phyloP scores from a whole-genome alignment of 345 rosid genomes.

The Populus alba region DNA sequence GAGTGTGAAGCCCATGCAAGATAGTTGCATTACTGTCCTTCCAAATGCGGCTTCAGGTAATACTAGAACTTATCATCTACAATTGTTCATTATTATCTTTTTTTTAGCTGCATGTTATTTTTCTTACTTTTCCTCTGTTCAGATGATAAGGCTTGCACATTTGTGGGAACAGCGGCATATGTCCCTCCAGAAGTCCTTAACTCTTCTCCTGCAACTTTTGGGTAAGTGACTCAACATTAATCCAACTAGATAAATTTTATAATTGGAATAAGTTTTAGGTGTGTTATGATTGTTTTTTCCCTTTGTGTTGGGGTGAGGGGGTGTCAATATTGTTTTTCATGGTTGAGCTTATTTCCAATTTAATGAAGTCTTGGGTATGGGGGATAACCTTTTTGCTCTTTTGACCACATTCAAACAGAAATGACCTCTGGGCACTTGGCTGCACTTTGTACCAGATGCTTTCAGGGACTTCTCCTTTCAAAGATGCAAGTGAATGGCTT shows the following conservation, averaged over 20 bases:
- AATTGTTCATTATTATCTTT: background rate
- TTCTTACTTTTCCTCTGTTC: constrained; percentile 16
- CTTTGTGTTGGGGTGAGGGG: background rate
- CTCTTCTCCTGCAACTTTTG: constrained; percentile 97
- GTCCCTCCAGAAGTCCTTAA: constrained; percentile 98
- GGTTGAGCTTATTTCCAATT: background rate
- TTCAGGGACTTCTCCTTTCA: constrained; percentile 97
- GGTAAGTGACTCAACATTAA: constrained; percentile 44
- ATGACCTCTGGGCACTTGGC: constrained; percentile 99
- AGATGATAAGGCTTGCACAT: constrained; percentile 95
- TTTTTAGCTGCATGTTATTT: background rate
- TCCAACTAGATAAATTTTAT: background rate
- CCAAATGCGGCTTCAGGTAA: constrained; percentile 94
- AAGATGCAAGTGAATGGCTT: constrained; percentile 98
- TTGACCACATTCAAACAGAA: constrained; percentile 60
- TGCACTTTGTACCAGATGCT: constrained; percentile 99
- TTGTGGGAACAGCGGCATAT: constrained; percentile 98
- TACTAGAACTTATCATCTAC: constrained; percentile 11
- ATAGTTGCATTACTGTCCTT: constrained; percentile 80
- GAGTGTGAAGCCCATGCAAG: constrained; percentile 97
- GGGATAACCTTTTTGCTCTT: constrained; percentile 28
- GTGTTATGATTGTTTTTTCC: background rate
- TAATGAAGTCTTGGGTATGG: constrained; percentile 22
- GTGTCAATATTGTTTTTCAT: constrained; percentile 3
- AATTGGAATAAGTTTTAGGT: background rate